A percentile compares a stretch with the other conserved stretches of the same genome.
These are phyloP conservation scores for Aspergillus sp. DNA, from an alignment of 2,329 filamentous ascomycete species.

Conservation along the genomic window DNA sequence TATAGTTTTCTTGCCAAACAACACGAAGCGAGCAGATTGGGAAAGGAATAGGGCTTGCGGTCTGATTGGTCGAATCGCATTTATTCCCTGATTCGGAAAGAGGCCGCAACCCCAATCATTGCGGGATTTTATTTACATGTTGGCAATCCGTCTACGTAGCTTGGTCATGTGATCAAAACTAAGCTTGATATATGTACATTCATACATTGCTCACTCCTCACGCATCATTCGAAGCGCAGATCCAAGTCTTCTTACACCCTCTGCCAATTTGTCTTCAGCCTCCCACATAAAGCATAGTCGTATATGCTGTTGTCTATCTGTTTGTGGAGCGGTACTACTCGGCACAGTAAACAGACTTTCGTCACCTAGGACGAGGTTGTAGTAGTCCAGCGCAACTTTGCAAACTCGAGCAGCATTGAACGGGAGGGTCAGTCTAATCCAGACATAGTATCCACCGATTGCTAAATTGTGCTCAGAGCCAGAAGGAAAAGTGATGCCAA, in stretches of 20 bases:
- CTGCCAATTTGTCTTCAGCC: conserved; percentile 56
- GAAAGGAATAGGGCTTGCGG: background rate
- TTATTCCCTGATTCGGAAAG: conserved; percentile 6
- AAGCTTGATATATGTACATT: too few species aligned
- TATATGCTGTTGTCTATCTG: conserved; percentile 47
- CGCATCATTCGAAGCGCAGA: too few species aligned
- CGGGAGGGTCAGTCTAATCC: conserved; percentile 57
- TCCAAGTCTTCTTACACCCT: conserved; percentile 60
- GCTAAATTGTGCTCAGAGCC: conserved; percentile 42
- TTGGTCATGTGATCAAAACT: too few species aligned
- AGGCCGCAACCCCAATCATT: too few species aligned
- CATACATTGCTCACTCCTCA: too few species aligned
- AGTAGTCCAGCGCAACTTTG: conserved; percentile 52
- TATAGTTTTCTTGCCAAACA: background rate
- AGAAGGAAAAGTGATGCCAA: conserved; percentile 47
- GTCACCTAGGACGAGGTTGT: conserved; percentile 60
- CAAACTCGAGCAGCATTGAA: conserved; percentile 53
- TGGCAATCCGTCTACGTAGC: too few species aligned
- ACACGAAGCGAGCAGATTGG: background rate
- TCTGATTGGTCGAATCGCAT: conserved; percentile 14
- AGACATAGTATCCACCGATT: conserved; percentile 75
- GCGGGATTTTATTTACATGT: too few species aligned
- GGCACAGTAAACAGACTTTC: conserved; percentile 65
- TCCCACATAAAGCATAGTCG: conserved; percentile 70
- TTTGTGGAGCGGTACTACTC: conserved; percentile 48